Percentiles rank a stretch among this genome's conserved stretches.
Conservation (phyloP, 1,284 basidiomycete genomes). For the Meira nashicola region DNA sequence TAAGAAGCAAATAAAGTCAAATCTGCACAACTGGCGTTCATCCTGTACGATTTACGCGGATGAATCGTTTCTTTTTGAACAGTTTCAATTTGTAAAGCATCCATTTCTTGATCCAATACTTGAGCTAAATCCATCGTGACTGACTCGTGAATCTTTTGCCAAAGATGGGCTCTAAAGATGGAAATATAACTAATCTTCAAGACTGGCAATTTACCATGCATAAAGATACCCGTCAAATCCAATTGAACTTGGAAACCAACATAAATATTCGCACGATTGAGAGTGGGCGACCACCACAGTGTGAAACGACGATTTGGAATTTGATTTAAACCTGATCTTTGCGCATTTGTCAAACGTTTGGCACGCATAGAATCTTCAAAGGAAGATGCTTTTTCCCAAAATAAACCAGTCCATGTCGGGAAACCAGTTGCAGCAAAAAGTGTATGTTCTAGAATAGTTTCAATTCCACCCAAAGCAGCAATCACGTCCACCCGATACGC, state of each 20-base stretch:
- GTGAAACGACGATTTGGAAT: slow-evolving; percentile 99
- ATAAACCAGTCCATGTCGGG: slow-evolving; percentile 61
- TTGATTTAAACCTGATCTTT: slow-evolving; percentile 91
- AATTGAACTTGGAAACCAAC: slow-evolving; percentile 99
- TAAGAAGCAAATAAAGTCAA: slow-evolving; percentile 88
- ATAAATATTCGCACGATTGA: slow-evolving; percentile 97
- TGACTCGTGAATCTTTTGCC: slow-evolving; percentile 72
- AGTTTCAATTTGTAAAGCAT: slow-evolving; percentile 96
- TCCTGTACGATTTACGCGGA: slow-evolving; percentile 99
- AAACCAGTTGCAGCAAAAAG: slow-evolving; percentile 96
- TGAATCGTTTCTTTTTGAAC: slow-evolving; percentile 99
- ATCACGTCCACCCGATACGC: slow-evolving; percentile 99
- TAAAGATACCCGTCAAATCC: slow-evolving; percentile 78
- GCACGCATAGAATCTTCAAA: slow-evolving; percentile 93
- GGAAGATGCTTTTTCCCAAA: slow-evolving; percentile 59
- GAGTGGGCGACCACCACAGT: slow-evolving; percentile 93
- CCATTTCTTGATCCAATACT: slow-evolving; percentile 97
- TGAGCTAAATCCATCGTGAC: slow-evolving; percentile 93
- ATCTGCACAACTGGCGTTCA: slow-evolving; percentile 92
- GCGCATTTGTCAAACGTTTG: slow-evolving; percentile 76
- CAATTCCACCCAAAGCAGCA: slow-evolving; percentile 94
- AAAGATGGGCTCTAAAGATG: slow-evolving; percentile 99
- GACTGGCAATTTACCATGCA: slow-evolving; percentile 97
- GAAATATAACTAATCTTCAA: slow-evolving; percentile 75
- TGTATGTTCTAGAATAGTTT: slow-evolving; percentile 94